Evolutionary conservation across 306 rosid genomes (phyloP), one percentile per base, ranked within the genome.

Genomic region (Alnus glutinosa): DNA sequence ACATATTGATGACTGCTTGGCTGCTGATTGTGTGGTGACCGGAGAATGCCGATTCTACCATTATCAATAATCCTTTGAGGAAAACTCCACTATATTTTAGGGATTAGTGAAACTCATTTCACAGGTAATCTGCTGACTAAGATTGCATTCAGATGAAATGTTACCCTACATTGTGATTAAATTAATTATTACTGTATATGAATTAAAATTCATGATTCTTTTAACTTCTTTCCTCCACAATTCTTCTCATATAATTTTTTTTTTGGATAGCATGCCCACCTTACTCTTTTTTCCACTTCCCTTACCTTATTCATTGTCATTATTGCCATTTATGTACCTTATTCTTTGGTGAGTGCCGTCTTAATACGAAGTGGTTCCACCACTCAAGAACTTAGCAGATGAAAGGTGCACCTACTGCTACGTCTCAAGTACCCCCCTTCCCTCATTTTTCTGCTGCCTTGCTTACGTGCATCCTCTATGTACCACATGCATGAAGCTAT

Each of bases 1-100:
- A 71, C 63, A 54, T 59, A 75, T 55, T 37, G 74, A 66, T 77
- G 70, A 63, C 74, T 75, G 64, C 51, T 64, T 71, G 58, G 82
- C 68, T 74, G 79, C 77, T 30, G 75, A 49, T 49, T 48, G 46
- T 51, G 32, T 47, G 54, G 46, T 54, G 1, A 67, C 28, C 11
- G 8, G 44, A 57, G 48, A 32, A 30, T 39, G 36, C 36, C 68
- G 63, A 55, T 75, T 50, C 37, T 57, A 47, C 28, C 62, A 19
- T 68, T n/a, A 47, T 79, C 14, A 19, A 39, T 67, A 32, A 28
- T 59, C 14, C 37, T 28, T 23, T 23, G 37, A 28, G 0, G 37
- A 59, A 28, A 23, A 59, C 4, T 59, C 7, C 66, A 9, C 66
- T 28, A 3, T 3, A 23, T 28, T 59, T 28, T 59, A 9, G 15